A percentile compares a stretch with the other conserved stretches of the same genome.
Evolutionary conservation across 805 yeast genomes (phyloP).

Genomic region (Candida corydali): DNA sequence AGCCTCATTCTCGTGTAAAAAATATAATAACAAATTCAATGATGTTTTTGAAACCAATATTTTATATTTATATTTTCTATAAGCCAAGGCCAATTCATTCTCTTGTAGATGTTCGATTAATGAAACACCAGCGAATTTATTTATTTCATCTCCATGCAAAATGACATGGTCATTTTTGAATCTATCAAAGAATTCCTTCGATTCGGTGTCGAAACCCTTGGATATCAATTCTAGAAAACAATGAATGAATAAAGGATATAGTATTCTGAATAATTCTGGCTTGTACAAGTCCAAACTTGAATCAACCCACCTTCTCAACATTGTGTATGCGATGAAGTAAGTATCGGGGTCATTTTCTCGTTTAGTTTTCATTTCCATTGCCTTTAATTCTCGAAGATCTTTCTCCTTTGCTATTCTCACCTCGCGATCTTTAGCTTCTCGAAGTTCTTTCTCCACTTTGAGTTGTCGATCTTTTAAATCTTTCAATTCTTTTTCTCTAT

Average conservation of each 20-base stretch:
- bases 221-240: slow-evolving; percentile 75
- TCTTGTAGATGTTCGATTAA: slow-evolving; percentile 78
- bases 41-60: slow-evolving; percentile 79
- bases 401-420: slow-evolving; percentile 33
- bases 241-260: slow-evolving; percentile 92
- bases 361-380: slow-evolving; percentile 41
- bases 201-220: slow-evolving; percentile 55
- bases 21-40: slow-evolving; percentile 76
- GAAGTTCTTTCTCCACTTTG: slow-evolving; percentile 33
- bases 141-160: slow-evolving; percentile 74
- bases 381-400: slow-evolving; percentile 34
- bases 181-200: slow-evolving; percentile 71
- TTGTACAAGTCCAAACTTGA: slow-evolving; percentile 86
- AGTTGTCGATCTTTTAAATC: slow-evolving; percentile 32
- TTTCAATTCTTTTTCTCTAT: slow-evolving; percentile 29
- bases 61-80: slow-evolving; percentile 67
- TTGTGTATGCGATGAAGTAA: slow-evolving; percentile 74
- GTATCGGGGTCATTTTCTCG: slow-evolving; percentile 60
- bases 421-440: slow-evolving; percentile 37
- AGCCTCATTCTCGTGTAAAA: slow-evolving; percentile 86
- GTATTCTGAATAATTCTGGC: slow-evolving; percentile 76
- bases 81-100: slow-evolving; percentile 75
- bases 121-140: slow-evolving; percentile 66
- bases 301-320: slow-evolving; percentile 85
- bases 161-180: slow-evolving; percentile 70